Evolutionary conservation across 257 asterid species (phyloP).

Genomic region (Nicotiana knightiana): DNA sequence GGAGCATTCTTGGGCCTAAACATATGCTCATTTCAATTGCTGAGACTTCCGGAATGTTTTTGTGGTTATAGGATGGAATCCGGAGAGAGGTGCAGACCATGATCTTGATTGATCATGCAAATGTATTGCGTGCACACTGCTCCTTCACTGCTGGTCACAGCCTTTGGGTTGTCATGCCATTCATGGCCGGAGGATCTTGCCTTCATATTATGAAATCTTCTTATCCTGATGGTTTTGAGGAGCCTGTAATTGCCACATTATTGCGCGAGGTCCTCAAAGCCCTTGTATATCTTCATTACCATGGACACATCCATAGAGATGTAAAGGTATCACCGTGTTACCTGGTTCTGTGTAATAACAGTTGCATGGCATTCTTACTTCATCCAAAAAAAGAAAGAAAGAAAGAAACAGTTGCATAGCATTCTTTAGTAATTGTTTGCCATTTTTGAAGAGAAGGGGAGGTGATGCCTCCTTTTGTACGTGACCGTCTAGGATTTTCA

Average conservation of each 20-base stretch:
- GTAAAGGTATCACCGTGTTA: conserved; percentile 57
- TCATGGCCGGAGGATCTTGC: conserved; percentile 94
- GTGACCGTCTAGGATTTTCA: not conserved
- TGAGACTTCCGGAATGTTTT: conserved; percentile 9
- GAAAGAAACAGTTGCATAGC: not conserved
- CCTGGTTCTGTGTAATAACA: not conserved
- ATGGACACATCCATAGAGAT: conserved; percentile 97
- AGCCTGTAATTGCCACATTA: conserved; percentile 88
- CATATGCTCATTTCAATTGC: conserved; percentile 15
- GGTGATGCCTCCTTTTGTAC: not conserved
- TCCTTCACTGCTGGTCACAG: conserved; percentile 80
- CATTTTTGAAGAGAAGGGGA: not conserved
- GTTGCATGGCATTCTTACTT: not conserved
- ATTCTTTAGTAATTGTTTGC: conserved; percentile 1
- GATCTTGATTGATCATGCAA: conserved; percentile 84
- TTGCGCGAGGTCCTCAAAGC: conserved; percentile 91
- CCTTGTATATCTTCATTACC: conserved; percentile 91
- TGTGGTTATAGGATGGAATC: conserved; percentile 75
- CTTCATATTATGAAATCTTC: conserved; percentile 93
- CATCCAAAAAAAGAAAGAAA: too few relatives aligned
- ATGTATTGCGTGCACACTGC: conserved; percentile 87
- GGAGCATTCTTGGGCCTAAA: not conserved
- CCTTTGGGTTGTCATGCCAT: conserved; percentile 99
- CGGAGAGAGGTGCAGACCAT: conserved; percentile 94
- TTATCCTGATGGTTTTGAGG: conserved; percentile 95